These are phyloP conservation scores for Tricholoma saponaceum DNA, from an alignment of 768 basidiomycete genomes.

Conservation along the genomic window DNA sequence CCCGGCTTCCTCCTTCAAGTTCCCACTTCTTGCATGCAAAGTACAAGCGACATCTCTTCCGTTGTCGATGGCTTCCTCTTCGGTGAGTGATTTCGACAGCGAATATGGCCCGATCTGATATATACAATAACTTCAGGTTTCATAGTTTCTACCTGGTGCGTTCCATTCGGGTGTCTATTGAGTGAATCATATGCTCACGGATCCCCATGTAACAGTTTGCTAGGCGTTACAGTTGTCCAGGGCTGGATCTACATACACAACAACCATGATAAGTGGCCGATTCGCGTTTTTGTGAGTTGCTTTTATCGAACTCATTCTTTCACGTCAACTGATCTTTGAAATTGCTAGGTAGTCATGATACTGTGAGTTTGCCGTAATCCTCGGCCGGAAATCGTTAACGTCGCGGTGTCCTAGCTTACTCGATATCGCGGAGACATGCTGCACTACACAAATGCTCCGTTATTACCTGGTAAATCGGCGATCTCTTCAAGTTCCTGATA, in stretches of 20 bases:
- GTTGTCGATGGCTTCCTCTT: no score
- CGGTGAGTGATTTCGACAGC: no score
- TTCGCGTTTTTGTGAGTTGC: slow-evolving; percentile 6
- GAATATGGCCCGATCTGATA: no score
- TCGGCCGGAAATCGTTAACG: no score
- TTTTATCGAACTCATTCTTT: not conserved
- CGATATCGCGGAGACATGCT: no score
- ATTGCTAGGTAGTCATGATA: slow-evolving; percentile 2
- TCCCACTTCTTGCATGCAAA: no score
- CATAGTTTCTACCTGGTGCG: slow-evolving; percentile 6
- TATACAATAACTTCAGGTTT: no score
- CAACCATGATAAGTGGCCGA: slow-evolving; percentile 6
- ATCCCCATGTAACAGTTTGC: slow-evolving; percentile 1
- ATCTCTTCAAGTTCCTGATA: not conserved
- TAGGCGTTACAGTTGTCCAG: not conserved
- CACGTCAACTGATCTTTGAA: not conserved
- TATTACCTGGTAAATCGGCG: slow-evolving; percentile 8
- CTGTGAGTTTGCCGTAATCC: no score
- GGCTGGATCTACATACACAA: slow-evolving; percentile 12
- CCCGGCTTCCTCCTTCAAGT: no score
- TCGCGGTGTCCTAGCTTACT: no score
- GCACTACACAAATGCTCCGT: slow-evolving; percentile 6
- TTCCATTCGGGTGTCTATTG: not conserved
- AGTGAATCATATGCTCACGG: not conserved
- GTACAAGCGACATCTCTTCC: no score